Base-by-base conservation (phyloP, 495 filamentous ascomycete species). In the Xylaria bambusicola region DNA sequence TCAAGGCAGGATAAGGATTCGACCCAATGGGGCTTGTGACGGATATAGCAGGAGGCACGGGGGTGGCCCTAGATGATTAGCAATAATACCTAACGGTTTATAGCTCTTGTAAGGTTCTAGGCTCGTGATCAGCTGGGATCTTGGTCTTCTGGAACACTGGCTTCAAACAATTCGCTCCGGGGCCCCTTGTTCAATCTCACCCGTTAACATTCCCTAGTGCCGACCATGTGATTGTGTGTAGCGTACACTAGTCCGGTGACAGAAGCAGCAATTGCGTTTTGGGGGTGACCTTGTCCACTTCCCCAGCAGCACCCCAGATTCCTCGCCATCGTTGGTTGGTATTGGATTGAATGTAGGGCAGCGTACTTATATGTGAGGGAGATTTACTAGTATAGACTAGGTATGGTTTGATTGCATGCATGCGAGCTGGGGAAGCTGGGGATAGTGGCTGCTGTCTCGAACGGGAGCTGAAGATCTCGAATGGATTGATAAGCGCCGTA, bases 111-210 rank as follows among this genome's bases (percentile, higher is more conserved):
- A 31, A 44, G 6, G 52, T 54, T 54, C 52, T 54, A 54, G 52
- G 38, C 52, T 54, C 24, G 24, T 9, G 40, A 21, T 42, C 46
- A 35, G 47, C 46, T 51, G 40, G 35, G 42, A 20, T 35, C 46
- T 9, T 51, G 24, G 23, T 57, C 45, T 49, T 57, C 55, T 57
- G 55, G 55, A 57, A 57, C 55, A 40, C 23, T 35, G 55, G 33
- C 44, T 40, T 57, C 44, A 20, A n/a, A 29, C 31, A 33, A 20
- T 42, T 24, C 18, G 17, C 26, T 20, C 46, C 26, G 36, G 56
- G 56, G 36, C 44, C 56, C 56, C 56, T 51, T 58, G 56, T 58
- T 36, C 36, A 26, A 15, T 50, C 23, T 6, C 5, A 1, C 20
- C 20, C 44, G 17, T 10, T 21, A 20, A n/a, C 38, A 31, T 5